Percentiles rank a stretch among this genome's conserved stretches.
Evolutionary conservation across 1,284 basidiomycete genomes (phyloP).

Genomic region (Austroboletus niveus): DNA sequence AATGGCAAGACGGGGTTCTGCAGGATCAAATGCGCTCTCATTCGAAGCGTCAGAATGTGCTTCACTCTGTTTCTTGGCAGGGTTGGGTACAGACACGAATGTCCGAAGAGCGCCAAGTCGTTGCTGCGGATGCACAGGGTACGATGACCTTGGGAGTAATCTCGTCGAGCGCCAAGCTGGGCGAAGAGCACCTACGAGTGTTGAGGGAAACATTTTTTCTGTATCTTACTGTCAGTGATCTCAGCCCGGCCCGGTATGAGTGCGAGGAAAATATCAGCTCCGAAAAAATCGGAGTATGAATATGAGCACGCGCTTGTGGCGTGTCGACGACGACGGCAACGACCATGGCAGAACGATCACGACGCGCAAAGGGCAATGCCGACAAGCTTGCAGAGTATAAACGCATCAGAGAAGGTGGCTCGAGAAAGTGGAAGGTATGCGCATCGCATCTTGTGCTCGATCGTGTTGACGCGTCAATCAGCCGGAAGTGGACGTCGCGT

Average conservation of each 20-base stretch:
- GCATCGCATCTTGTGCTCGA: neutral
- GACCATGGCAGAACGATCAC: slow-evolving; percentile 29
- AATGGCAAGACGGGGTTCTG: slow-evolving; percentile 63
- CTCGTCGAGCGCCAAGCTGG: slow-evolving; percentile 12
- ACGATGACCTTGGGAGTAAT: neutral
- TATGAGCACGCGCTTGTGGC: slow-evolving; percentile 29
- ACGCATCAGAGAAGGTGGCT: slow-evolving; percentile 47
- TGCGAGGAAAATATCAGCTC: neutral
- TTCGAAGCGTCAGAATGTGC: slow-evolving; percentile 1
- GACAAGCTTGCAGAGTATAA: slow-evolving; percentile 52
- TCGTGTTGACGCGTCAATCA: slow-evolving; percentile 27
- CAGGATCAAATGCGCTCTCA: slow-evolving; percentile 12
- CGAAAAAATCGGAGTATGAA: slow-evolving; percentile 26
- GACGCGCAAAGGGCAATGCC: slow-evolving; percentile 37
- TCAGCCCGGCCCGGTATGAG: neutral
- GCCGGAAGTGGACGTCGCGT: slow-evolving; percentile 64
- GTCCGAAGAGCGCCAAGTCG: slow-evolving; percentile 12
- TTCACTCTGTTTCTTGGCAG: neutral
- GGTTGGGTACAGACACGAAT: slow-evolving; percentile 12
- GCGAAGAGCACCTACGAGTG: slow-evolving; percentile 11
- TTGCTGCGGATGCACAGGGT: neutral
- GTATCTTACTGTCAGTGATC: neutral
- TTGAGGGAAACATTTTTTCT: slow-evolving; percentile 19
- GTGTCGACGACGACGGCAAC: slow-evolving; percentile 27
- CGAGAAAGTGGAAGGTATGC: slow-evolving; percentile 46